Evolutionary conservation across 306 rosid species (phyloP).

Genomic region (Erythrophleum fordii): DNA sequence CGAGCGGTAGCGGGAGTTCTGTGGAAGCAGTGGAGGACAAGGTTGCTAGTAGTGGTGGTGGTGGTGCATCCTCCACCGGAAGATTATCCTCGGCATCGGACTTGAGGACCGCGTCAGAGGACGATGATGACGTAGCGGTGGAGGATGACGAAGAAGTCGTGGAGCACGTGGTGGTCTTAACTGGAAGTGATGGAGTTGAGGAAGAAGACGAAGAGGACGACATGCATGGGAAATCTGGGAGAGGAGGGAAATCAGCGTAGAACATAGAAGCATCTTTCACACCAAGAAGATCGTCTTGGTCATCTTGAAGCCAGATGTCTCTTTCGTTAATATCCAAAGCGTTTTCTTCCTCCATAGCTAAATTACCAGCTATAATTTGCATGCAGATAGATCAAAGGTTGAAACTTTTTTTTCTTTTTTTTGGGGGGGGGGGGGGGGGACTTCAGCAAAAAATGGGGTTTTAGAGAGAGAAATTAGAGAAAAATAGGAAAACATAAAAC

Average conservation of each 20-base stretch:
- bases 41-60: conserved; percentile 24
- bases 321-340: conserved; percentile 41
- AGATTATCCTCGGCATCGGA: conserved; percentile 56
- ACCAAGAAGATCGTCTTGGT: conserved; percentile 53
- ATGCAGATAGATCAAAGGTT: not conserved
- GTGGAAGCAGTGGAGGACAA: conserved; percentile 70
- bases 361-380: not conserved
- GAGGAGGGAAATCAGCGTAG: conserved; percentile 77
- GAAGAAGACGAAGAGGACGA: conserved; percentile 81
- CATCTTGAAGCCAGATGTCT: conserved; percentile 63
- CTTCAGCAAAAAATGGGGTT: not conserved
- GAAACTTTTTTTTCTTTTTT: too few species aligned
- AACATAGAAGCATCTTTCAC: conserved; percentile 61
- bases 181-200: conserved; percentile 51
- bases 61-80: conserved; percentile 23
- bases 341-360: conserved; percentile 36
- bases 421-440: too few species aligned
- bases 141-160: conserved; percentile 48
- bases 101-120: conserved; percentile 64
- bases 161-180: conserved; percentile 51
- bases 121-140: conserved; percentile 59
- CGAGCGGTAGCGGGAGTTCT: conserved; percentile 53
- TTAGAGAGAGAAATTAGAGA: not conserved
- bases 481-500: not conserved
- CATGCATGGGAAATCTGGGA: conserved; percentile 94